Conservation (phyloP, 1,284 basidiomycete species). For the Pseudozyma hubeiensis region DNA sequence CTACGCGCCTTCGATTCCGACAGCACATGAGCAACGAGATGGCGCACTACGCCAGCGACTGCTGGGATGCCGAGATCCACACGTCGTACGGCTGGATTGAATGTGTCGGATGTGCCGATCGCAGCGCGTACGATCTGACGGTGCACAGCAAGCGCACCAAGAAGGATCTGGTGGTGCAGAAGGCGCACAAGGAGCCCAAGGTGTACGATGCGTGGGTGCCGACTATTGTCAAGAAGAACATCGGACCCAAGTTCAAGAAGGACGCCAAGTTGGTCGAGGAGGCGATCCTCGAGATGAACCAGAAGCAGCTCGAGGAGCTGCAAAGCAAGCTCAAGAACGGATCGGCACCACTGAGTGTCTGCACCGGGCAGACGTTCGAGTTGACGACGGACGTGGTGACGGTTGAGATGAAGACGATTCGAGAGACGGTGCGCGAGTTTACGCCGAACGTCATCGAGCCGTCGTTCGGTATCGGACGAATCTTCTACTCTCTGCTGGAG, state of each 20-base stretch:
- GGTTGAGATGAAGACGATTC: constrained; percentile 86
- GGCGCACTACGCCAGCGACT: constrained; percentile 98
- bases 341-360: constrained; percentile 71
- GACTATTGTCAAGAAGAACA: constrained; percentile 86
- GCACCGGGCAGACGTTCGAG: constrained; percentile 75
- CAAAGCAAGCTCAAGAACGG: constrained; percentile 79
- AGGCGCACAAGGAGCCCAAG: constrained; percentile 84
- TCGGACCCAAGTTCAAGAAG: constrained; percentile 90
- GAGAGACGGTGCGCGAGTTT: constrained; percentile 92
- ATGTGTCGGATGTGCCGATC: constrained; percentile 99
- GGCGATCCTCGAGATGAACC: constrained; percentile 77
- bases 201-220: constrained; percentile 80
- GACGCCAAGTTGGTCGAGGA: constrained; percentile 82
- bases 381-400: constrained; percentile 81
- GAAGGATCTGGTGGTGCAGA: constrained; percentile 80
- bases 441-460: constrained; percentile 98
- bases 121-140: constrained; percentile 90
- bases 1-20: constrained; percentile 86
- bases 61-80: constrained; percentile 98
- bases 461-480: constrained; percentile 96
- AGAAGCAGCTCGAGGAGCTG: constrained; percentile 78
- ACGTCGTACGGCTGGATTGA: constrained; percentile 97
- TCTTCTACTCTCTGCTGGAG: constrained; percentile 92
- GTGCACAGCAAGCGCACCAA: constrained; percentile 73
- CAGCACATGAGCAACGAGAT: constrained; percentile 98